phyloP scores from a whole-genome alignment of 768 basidiomycete genomes.

The Cystofilobasidium ferigula region DNA sequence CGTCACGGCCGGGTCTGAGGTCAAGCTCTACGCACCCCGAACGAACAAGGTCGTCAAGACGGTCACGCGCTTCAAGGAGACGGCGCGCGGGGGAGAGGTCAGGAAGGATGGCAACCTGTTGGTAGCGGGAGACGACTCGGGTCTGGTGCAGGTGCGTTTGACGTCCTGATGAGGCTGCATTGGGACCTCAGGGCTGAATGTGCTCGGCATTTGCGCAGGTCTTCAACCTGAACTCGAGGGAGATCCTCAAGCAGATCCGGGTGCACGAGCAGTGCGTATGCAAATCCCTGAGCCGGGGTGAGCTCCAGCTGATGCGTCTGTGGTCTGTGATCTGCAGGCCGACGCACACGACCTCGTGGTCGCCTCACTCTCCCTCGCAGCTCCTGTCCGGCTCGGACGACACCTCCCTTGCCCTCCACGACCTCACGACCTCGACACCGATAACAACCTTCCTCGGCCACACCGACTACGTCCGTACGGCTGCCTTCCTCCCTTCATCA shows the following conservation, averaged over 20 bases:
- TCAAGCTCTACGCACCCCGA: slow-evolving; percentile 90
- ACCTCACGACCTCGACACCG: slow-evolving; percentile 51
- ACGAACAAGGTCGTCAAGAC: slow-evolving; percentile 95
- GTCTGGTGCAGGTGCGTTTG: slow-evolving; percentile 57
- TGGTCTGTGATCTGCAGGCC: slow-evolving; percentile 42
- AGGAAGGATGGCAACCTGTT: slow-evolving; percentile 88
- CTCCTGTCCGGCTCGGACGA: slow-evolving; percentile 93
- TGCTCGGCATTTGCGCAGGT: slow-evolving; percentile 46
- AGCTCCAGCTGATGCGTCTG: not conserved
- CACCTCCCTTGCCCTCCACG: slow-evolving; percentile 85
- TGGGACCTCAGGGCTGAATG: not conserved
- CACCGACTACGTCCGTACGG: slow-evolving; percentile 91
- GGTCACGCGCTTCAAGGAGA: slow-evolving; percentile 92
- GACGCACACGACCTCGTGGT: slow-evolving; percentile 89
- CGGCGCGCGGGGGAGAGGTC: slow-evolving; percentile 77
- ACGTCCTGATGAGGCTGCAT: not conserved
- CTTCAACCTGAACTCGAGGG: slow-evolving; percentile 86
- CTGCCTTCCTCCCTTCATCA: slow-evolving; percentile 69
- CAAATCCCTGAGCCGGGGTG: too few species aligned
- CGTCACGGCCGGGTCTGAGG: slow-evolving; percentile 82
- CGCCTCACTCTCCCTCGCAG: slow-evolving; percentile 59
- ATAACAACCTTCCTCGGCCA: slow-evolving; percentile 72
- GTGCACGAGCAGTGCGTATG: slow-evolving; percentile 67
- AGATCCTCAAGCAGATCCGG: slow-evolving; percentile 82
- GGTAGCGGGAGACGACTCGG: slow-evolving; percentile 89